Base-by-base conservation (phyloP, 1,284 basidiomycete species). In the Fomitopsis schrenkii region DNA sequence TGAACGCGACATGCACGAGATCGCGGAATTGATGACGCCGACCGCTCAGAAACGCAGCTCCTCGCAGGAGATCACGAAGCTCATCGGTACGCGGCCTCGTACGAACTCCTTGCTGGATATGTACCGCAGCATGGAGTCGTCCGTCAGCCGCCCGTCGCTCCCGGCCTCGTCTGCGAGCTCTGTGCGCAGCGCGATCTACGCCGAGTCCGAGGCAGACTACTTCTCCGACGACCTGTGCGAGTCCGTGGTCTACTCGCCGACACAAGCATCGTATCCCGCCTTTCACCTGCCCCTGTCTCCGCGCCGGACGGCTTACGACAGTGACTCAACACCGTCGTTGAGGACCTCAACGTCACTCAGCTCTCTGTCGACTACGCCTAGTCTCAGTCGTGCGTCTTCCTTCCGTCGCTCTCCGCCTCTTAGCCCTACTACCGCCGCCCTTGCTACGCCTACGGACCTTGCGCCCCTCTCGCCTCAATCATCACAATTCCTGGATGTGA, bases 301-400 rank as follows among this genome's bases (percentile, higher is more conserved):
- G 1, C 63, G 64, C 30, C 57, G 62, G 26, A 59, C 57, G 53
- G 58, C 70, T 0, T 52, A 64, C 45, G 73, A 78, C 61, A 77
- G 76, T 41, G 79, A 82, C 62, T 58, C 56, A n/a, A 78, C 76
- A 8, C 81, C 80, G 12, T 81, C 79, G 14, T 70, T 81, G 38
- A 71, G 74, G 28, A 80, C 76, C 15, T 78, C 79, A 5, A 70
- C 74, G 1, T 81, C 80, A 1, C 68, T 65, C 61, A 79, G 77
- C 61, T 80, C 80, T 1, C 58, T 72, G 41, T 72, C 71, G 7
- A 54, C 52, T 22, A 76, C 76, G 50, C 71, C 70, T 3, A 74
- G 70, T 15, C 70, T 72, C 57, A 79, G 77, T 33, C 70, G 72
- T 15, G 59, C 65, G 28, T 67, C 72, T 15, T 74, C 71, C 2